phyloP scores from a whole-genome alignment of 2,329 filamentous ascomycete species.

The Claviceps africana region DNA sequence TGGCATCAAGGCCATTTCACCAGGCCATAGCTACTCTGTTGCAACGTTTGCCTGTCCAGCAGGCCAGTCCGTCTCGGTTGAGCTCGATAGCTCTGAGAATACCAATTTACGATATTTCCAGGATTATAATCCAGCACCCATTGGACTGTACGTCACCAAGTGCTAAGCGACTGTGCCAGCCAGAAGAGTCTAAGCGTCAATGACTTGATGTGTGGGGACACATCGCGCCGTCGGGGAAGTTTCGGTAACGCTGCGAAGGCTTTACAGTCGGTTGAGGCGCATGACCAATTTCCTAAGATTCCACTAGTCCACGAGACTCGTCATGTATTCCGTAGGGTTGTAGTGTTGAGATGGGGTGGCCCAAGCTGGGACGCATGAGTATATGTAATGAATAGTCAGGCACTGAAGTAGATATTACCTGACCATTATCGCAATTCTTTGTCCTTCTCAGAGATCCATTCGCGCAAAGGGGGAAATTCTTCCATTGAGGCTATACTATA shows the following conservation, averaged over 20 bases:
- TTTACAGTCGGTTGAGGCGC: background rate
- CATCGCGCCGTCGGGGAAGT: background rate
- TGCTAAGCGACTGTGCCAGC: conserved; percentile 12
- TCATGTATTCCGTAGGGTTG: background rate
- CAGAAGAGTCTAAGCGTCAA: background rate
- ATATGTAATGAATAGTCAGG: background rate
- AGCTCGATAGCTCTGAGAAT: conserved; percentile 33
- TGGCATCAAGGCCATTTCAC: conserved; percentile 28
- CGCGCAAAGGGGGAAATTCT: too few species aligned
- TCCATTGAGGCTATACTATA: too few species aligned
- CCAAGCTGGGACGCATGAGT: background rate
- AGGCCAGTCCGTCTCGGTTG: conserved; percentile 35
- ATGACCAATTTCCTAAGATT: background rate
- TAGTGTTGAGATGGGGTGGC: background rate
- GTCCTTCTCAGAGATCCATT: background rate
- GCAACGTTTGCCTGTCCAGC: conserved; percentile 39
- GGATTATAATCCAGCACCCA: conserved; percentile 41
- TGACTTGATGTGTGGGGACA: background rate
- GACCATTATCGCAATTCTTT: background rate
- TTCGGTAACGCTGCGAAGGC: background rate
- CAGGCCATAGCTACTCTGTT: conserved; percentile 41
- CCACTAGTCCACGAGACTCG: background rate
- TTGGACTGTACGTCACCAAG: conserved; percentile 25
- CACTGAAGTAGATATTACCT: background rate
- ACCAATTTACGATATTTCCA: conserved; percentile 48